Conservation (phyloP, 2,329 filamentous ascomycete species). For the Colletotrichum coccodes region DNA sequence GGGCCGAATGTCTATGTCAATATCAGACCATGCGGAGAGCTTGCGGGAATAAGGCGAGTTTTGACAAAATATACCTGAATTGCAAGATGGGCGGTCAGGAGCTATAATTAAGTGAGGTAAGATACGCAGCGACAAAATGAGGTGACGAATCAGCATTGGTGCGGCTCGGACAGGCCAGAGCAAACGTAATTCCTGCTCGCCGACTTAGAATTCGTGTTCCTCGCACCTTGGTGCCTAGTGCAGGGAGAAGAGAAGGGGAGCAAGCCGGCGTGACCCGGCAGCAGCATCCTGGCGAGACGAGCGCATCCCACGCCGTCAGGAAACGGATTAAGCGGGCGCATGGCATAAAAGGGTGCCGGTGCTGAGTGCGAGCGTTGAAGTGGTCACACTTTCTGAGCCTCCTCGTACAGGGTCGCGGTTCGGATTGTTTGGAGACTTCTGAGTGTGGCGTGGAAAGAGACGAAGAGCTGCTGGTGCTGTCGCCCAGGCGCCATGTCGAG, state of each 20-base stretch:
- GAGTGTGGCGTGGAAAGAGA: no score
- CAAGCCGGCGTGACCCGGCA: background rate
- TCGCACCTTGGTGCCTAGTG: background rate
- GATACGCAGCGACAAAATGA: background rate
- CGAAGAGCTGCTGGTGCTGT: background rate
- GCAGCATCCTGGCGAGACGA: background rate
- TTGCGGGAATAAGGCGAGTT: background rate
- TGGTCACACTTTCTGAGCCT: background rate
- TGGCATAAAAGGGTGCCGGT: background rate
- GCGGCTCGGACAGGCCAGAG: background rate
- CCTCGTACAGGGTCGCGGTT: background rate
- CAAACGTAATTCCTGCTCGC: background rate
- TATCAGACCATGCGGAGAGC: slow-evolving; percentile 14
- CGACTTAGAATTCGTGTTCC: background rate
- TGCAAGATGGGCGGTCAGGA: background rate
- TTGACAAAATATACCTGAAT: background rate
- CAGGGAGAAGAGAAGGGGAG: background rate
- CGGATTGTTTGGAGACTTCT: background rate
- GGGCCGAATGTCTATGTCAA: slow-evolving; percentile 12
- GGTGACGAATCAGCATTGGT: background rate
- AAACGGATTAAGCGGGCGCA: background rate
- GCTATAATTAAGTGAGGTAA: background rate
- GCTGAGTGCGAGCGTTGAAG: background rate
- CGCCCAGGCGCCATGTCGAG: background rate
- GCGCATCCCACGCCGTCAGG: background rate